Conservation (phyloP, 805 yeast genomes). For the Blastobotrys muscicola region DNA sequence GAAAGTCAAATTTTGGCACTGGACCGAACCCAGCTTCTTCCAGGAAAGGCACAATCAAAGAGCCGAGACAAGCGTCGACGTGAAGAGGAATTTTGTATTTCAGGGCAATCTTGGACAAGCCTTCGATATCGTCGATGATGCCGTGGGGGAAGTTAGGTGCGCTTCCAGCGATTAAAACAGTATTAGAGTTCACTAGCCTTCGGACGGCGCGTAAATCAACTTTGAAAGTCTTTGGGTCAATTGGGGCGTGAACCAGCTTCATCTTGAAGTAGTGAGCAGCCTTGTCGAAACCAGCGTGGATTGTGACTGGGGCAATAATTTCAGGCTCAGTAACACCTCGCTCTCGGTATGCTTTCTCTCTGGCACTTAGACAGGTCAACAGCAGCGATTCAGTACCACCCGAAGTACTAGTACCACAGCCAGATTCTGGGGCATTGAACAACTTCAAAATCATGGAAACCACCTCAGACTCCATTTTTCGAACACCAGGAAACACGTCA, state of each 20-base stretch:
- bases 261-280: conserved; percentile 88
- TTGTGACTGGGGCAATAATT: conserved; percentile 77
- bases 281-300: conserved; percentile 93
- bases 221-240: conserved; percentile 56
- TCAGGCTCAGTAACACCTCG: conserved; percentile 66
- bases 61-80: conserved; percentile 93
- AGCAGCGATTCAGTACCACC: conserved; percentile 95
- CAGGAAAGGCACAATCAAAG: conserved; percentile 77
- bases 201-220: conserved; percentile 58
- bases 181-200: conserved; percentile 62
- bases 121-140: conserved; percentile 79
- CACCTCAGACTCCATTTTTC: conserved; percentile 94
- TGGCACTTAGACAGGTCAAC: conserved; percentile 80
- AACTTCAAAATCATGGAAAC: conserved; percentile 80
- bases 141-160: conserved; percentile 99
- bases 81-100: conserved; percentile 73
- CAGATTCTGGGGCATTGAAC: conserved; percentile 69
- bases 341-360: conserved; percentile 50
- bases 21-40: conserved; percentile 46
- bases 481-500: conserved; percentile 90
- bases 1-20: conserved; percentile 65
- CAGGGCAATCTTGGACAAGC: conserved; percentile 55
- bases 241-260: conserved; percentile 67
- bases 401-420: conserved; percentile 76
- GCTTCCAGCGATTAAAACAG: conserved; percentile 80